Evolutionary conservation across 1,139 yeast genomes (phyloP).

Genomic region (Debaryomyces singareniensis): DNA sequence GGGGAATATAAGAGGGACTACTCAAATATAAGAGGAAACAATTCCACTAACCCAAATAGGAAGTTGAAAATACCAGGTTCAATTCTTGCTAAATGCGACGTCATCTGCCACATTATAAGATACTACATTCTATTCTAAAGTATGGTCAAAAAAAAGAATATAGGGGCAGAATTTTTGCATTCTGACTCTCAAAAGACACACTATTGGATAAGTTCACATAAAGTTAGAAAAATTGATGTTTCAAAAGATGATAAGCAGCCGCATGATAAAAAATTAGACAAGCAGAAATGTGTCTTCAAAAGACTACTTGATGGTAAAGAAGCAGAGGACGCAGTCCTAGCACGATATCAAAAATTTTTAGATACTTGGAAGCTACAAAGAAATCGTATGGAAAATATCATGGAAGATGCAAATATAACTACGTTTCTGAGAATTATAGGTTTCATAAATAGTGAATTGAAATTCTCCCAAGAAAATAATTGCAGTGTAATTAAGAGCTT

Average conservation of each 20-base stretch:
- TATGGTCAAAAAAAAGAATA: slow-evolving; percentile 1
- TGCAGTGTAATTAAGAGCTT: slow-evolving; percentile 1
- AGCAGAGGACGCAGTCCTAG: slow-evolving; percentile 21
- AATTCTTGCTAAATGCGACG: too few relatives aligned
- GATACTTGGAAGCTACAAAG: slow-evolving; percentile 34
- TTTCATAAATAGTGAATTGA: slow-evolving; percentile 16
- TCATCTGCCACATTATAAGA: too few relatives aligned
- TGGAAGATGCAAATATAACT: slow-evolving; percentile 32
- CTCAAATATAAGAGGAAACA: too few relatives aligned
- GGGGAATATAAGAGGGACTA: too few relatives aligned
- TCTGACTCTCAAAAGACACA: slow-evolving; percentile 8
- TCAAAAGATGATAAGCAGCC: slow-evolving; percentile 2
- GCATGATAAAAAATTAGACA: slow-evolving; percentile 1
- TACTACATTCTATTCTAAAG: not conserved
- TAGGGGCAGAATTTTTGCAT: slow-evolving; percentile 4
- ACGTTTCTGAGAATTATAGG: slow-evolving; percentile 26
- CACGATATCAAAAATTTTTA: slow-evolving; percentile 33
- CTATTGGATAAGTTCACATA: slow-evolving; percentile 6
- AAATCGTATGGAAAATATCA: slow-evolving; percentile 27
- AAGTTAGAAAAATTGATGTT: slow-evolving; percentile 2
- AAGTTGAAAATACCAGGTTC: too few relatives aligned
- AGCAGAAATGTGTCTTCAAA: slow-evolving; percentile 23
- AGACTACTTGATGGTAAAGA: slow-evolving; percentile 37
- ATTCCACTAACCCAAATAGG: too few relatives aligned
- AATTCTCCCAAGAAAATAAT: slow-evolving; percentile 3